A percentile compares a stretch with the other conserved stretches of the same genome.
These are phyloP conservation scores for Monotropa hypopitys DNA, from an alignment of 179 eudicot genomes.

Conservation along the genomic window DNA sequence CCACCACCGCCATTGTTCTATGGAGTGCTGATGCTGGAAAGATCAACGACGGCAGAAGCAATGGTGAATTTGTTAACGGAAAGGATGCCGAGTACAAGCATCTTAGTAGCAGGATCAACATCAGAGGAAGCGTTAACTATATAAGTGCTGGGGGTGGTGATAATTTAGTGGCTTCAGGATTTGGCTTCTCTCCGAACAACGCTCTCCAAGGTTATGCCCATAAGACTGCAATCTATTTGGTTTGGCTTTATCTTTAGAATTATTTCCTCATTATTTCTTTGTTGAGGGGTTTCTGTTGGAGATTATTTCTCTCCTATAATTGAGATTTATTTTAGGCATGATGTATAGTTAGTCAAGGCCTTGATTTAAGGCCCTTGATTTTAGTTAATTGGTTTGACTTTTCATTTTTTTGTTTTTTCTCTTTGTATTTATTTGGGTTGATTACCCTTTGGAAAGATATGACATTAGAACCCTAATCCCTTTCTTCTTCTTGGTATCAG, in stretches of 20 bases:
- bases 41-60: not conserved
- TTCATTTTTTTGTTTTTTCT: not conserved
- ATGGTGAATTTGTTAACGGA: not conserved
- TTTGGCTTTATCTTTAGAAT: not conserved
- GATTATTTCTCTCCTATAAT: no score
- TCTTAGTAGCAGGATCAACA: not conserved
- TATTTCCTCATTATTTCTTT: not conserved
- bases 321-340: no score
- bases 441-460: no score
- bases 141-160: slow-evolving; percentile 7
- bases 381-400: no score
- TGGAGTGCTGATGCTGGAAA: not conserved
- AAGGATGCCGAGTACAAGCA: not conserved
- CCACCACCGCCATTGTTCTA: not conserved
- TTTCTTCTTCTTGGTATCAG: no score
- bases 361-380: no score
- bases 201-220: slow-evolving; percentile 29
- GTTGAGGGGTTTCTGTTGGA: not conserved
- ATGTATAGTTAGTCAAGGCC: no score
- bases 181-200: slow-evolving; percentile 35
- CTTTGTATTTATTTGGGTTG: no score
- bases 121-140: not conserved
- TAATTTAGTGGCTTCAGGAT: slow-evolving; percentile 11
- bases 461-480: no score
- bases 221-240: not conserved